Evolutionary conservation across 2,329 filamentous ascomycete genomes (phyloP), one percentile per base, ranked within the genome.

Genomic region (Leptodontidium sp.): DNA sequence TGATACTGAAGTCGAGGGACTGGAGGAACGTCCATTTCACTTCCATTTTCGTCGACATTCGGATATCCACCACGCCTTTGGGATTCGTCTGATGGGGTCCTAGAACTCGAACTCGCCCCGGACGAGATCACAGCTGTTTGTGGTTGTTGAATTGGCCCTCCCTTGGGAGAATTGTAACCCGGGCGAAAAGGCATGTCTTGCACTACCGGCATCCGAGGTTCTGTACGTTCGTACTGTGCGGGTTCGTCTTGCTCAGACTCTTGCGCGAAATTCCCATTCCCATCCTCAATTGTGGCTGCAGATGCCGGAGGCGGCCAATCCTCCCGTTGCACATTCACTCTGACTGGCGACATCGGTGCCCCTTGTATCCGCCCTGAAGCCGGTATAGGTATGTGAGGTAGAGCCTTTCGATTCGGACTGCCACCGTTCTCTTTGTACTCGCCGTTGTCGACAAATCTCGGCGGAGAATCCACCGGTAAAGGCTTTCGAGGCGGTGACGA

Each of bases 1-100:
- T 90, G 86, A 73, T 91, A 90, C 75, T 90, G 87, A 65, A 90
- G 83, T 71, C 84, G 85, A 12, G 87, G 86, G 9, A 90, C 85
- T 59, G 73, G 68, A 40, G 71, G 71, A 53, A 61, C 64, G 47
- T 65, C 47, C 26, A 45, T 26, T 35, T 72, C 70, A 61, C 53
- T 47, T 15, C 67, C 72, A 64, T 73, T 75, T 24, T 76, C 76
- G 55, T 75, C 75, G 50, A 72, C 68, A 45, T 68, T 67, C 17
- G 71, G 67, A 15, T 70, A 68, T 65, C 67, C 47, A 32, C 47
- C 63, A 26, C 68, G 64, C 61, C 61, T 68, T 24, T 59, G 24
- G 14, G 71, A 74, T 9, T 67, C 71, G 58, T 71, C 71, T 6
- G 75, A 74, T 29, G 71, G 70, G 14, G 70, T 72, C 29, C 71